Base-by-base conservation (phyloP, 2,329 filamentous ascomycete species). In the Xylariaceae sp. region DNA sequence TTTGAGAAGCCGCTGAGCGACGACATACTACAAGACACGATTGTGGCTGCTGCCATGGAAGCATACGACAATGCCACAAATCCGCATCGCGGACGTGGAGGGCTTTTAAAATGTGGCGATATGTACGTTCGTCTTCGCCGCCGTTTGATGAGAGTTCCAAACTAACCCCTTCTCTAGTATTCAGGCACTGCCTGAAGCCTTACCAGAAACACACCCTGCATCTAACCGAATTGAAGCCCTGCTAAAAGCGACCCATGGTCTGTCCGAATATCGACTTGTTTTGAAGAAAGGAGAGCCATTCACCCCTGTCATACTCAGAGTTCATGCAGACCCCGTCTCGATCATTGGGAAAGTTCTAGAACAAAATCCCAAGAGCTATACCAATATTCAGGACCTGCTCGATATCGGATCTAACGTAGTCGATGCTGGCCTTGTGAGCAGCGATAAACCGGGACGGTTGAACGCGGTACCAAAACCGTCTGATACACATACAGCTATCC, bases 21-120 rank as follows among this genome's bases (percentile, higher is more conserved):
- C 2, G 69, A 77, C 2, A 68, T 76, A 5, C 71, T 89, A 1
- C 80, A 83, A 64, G 77, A 82, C 3, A 81, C 83, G 1, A 74
- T 90, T 6, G 73, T 88, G 42, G 75, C 76, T 1, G 77, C 83
- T 46, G 85, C 86, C 1, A 79, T 91, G 73, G 77, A 80, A 51
- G 80, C 86, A 3, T 94, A 91, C 65, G 89, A 94, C 65, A 89
- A 89, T 65, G 88, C 89, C 2, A 88, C 86, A 27, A 94, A 94
- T 64, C 87, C 87, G 0, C 91, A 92, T 63, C 82, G 83, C 53
- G 88, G 81, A 1, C 79, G 88, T 60, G 89, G 89, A 12, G 86
- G 86, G 0, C 77, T 94, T 64, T 89, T 89, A 70, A 89, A 84
- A 68, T 89, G 87, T 45, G 79, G 86, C 61, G 86, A 90, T 48